Conservation (phyloP, 2,329 filamentous ascomycete species). For the Cladorrhinum sp. region DNA sequence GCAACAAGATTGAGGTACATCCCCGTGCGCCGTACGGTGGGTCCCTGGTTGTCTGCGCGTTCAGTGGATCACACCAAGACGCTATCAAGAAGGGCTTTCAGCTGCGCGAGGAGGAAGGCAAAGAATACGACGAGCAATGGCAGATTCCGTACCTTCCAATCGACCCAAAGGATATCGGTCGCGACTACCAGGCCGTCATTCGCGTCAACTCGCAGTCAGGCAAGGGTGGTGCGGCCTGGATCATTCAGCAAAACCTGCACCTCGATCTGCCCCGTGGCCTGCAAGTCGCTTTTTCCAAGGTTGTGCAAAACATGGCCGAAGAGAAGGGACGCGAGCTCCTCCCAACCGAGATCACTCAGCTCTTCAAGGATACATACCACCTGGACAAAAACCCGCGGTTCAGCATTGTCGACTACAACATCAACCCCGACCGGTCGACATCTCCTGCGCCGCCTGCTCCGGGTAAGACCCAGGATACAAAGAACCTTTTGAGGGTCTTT, state of each 20-base stretch:
- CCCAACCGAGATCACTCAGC: slow-evolving; percentile 74
- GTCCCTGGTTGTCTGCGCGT: slow-evolving; percentile 86
- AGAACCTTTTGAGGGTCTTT: slow-evolving; percentile 77
- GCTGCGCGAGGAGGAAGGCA: slow-evolving; percentile 58
- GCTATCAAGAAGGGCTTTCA: slow-evolving; percentile 93
- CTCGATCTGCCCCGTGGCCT: slow-evolving; percentile 90
- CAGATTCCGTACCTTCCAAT: slow-evolving; percentile 87
- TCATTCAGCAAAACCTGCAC: slow-evolving; percentile 83
- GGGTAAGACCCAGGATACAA: slow-evolving; percentile 72
- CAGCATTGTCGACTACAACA: slow-evolving; percentile 85
- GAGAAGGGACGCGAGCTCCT: slow-evolving; percentile 78
- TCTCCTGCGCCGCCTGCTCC: slow-evolving; percentile 67
- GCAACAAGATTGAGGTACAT: slow-evolving; percentile 93
- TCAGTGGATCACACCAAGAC: slow-evolving; percentile 90
- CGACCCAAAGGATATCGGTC: slow-evolving; percentile 88
- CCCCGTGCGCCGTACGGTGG: slow-evolving; percentile 87
- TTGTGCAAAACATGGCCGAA: slow-evolving; percentile 82
- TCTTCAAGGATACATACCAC: slow-evolving; percentile 90
- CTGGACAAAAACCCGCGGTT: slow-evolving; percentile 81
- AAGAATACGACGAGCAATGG: slow-evolving; percentile 67
- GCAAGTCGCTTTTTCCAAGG: slow-evolving; percentile 83
- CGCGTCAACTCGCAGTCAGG: slow-evolving; percentile 95
- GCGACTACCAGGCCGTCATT: slow-evolving; percentile 97
- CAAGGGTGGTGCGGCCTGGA: slow-evolving; percentile 92
- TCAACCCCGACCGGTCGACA: slow-evolving; percentile 74